Evolutionary conservation across 345 rosid species (phyloP).

Genomic region (Bruguiera parviflora): DNA sequence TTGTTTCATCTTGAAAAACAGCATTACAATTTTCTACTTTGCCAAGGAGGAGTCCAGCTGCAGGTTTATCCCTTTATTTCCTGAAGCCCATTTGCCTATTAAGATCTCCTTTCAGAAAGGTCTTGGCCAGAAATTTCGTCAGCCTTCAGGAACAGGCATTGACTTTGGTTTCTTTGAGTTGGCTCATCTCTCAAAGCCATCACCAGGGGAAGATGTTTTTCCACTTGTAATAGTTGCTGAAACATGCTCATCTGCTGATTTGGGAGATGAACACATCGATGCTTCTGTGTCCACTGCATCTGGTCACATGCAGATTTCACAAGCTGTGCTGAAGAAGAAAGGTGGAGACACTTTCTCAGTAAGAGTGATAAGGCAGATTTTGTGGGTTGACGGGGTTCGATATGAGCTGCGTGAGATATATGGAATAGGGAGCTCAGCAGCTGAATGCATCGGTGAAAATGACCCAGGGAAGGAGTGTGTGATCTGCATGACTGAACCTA

Average conservation of each 20-base stretch:
- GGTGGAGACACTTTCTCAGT: conserved; percentile 47
- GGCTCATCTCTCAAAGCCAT: conserved; percentile 72
- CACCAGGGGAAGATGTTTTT: conserved; percentile 61
- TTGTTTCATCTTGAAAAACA: conserved; percentile 19
- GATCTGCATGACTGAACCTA: conserved; percentile 88
- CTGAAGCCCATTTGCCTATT: conserved; percentile 58
- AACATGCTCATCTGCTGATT: conserved; percentile 35
- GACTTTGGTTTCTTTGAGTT: conserved; percentile 78
- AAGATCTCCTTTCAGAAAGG: conserved; percentile 71
- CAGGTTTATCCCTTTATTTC: conserved; percentile 58
- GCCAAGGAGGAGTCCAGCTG: conserved; percentile 75
- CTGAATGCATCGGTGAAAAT: conserved; percentile 48
- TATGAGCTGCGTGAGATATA: conserved; percentile 76
- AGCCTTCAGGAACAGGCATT: conserved; percentile 79
- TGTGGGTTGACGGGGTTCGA: conserved; percentile 73
- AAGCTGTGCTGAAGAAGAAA: conserved; percentile 62
- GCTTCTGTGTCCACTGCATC: conserved; percentile 33
- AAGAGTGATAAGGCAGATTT: conserved; percentile 70
- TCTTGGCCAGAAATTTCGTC: conserved; percentile 59
- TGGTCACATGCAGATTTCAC: conserved; percentile 73
- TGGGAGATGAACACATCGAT: conserved; percentile 18
- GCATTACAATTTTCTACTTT: conserved; percentile 72
- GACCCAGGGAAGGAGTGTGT: conserved; percentile 80
- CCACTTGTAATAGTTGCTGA: conserved; percentile 86
- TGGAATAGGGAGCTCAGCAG: conserved; percentile 63